phyloP scores from a whole-genome alignment of 345 rosid species.

The Gossypium arboreum region DNA sequence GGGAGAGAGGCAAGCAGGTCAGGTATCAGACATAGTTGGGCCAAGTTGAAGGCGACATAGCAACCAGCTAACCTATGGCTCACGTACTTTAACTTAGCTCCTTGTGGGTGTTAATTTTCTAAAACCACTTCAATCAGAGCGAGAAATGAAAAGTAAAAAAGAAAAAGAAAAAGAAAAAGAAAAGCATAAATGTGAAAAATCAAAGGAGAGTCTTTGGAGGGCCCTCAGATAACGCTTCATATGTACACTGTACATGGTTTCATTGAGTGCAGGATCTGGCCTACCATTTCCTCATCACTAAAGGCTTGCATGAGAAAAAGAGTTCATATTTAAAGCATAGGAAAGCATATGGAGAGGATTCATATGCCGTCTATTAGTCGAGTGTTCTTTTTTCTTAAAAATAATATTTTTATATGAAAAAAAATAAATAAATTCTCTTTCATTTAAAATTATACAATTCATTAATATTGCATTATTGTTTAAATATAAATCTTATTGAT shows the following conservation, averaged over 20 bases:
- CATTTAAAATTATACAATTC: too few relatives aligned
- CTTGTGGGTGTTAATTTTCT: not conserved
- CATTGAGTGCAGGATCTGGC: not conserved
- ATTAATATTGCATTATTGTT: too few relatives aligned
- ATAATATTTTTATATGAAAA: too few relatives aligned
- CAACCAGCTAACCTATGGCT: constrained; percentile 12
- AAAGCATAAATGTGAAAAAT: not conserved
- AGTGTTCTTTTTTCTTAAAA: too few relatives aligned
- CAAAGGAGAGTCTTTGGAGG: not conserved
- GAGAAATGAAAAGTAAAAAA: not conserved
- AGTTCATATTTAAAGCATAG: too few relatives aligned
- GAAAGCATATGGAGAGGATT: too few relatives aligned
- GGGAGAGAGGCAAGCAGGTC: not conserved
- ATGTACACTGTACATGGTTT: constrained; percentile 2
- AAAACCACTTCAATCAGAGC: not conserved
- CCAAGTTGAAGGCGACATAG: constrained; percentile 25
- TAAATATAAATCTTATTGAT: too few relatives aligned
- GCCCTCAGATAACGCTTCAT: not conserved
- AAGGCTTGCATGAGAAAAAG: too few relatives aligned
- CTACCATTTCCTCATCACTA: not conserved
- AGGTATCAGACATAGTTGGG: constrained; percentile 7
- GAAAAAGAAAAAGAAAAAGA: too few relatives aligned
- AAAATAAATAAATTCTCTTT: too few relatives aligned
- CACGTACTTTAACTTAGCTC: not conserved
- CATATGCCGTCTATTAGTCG: too few relatives aligned